Evolutionary conservation across 208 protist genomes (phyloP).

Genomic region (Trichomonas gallinae): DNA sequence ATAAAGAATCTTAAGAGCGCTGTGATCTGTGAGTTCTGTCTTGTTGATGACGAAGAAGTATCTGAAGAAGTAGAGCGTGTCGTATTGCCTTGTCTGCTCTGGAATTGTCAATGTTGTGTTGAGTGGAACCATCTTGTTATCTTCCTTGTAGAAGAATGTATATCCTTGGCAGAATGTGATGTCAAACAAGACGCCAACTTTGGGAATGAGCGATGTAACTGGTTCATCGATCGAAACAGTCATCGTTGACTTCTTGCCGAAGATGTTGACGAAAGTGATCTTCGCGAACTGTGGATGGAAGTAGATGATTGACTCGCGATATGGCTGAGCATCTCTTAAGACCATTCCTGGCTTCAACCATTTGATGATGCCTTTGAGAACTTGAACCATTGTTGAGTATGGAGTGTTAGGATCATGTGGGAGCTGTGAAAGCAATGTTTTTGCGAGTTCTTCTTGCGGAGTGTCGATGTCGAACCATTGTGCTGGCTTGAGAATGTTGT

Average conservation of each 20-base stretch:
- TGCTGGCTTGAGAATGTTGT: not conserved
- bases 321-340: not conserved
- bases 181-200: not conserved
- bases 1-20: not conserved
- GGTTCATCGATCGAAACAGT: not conserved
- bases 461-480: not conserved
- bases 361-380: not conserved
- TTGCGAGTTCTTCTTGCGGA: not conserved
- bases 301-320: not conserved
- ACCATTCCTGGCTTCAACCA: not conserved
- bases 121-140: not conserved
- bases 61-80: not conserved
- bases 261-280: not conserved
- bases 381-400: not conserved
- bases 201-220: not conserved
- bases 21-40: not conserved
- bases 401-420: not conserved
- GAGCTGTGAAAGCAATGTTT: not conserved
- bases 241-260: not conserved
- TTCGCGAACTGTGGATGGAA: not conserved
- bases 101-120: not conserved
- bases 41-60: not conserved
- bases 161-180: not conserved
- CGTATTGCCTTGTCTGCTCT: not conserved
- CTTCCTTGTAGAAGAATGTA: not conserved